Evolutionary conservation across 306 rosid species (phyloP).

Genomic region (Hippophae gyantsensis): DNA sequence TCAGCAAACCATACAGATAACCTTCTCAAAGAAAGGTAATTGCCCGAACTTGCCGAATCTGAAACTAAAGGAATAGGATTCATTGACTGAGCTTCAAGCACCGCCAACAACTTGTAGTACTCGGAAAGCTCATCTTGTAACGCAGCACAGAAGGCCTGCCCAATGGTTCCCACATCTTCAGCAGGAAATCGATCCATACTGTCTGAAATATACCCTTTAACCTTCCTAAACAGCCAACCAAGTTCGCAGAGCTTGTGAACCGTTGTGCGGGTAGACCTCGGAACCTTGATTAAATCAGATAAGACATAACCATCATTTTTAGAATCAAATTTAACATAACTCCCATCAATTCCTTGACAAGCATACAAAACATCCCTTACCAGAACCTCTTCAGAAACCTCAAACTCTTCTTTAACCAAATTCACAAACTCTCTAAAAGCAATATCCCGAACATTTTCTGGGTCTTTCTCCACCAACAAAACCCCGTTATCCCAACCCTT

Average conservation of each 20-base stretch:
- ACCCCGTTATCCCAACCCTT: constrained; percentile 65
- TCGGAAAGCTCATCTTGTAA: constrained; percentile 88
- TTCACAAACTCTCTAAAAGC: constrained; percentile 63
- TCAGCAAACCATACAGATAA: constrained; percentile 85
- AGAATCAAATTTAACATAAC: constrained; percentile 49
- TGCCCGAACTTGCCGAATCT: constrained; percentile 46
- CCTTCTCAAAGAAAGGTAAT: constrained; percentile 81
- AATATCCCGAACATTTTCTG: constrained; percentile 59
- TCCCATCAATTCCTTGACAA: constrained; percentile 90
- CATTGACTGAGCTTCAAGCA: constrained; percentile 74
- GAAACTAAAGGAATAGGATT: constrained; percentile 76
- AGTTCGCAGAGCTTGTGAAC: constrained; percentile 73
- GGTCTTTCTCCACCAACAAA: constrained; percentile 56
- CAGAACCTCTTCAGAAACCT: constrained; percentile 65
- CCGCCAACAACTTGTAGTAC: constrained; percentile 81
- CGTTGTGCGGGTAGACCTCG: constrained; percentile 54
- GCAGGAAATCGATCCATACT: constrained; percentile 71
- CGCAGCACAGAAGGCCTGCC: constrained; percentile 91
- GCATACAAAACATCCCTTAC: constrained; percentile 85
- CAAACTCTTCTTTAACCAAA: constrained; percentile 68
- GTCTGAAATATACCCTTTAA: constrained; percentile 51
- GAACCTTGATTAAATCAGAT: constrained; percentile 47
- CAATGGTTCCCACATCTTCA: constrained; percentile 80
- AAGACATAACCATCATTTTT: constrained; percentile 42
- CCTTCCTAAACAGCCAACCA: constrained; percentile 79